Base-by-base conservation (phyloP, 2,329 filamentous ascomycete genomes). In the Drechslera avenae region DNA sequence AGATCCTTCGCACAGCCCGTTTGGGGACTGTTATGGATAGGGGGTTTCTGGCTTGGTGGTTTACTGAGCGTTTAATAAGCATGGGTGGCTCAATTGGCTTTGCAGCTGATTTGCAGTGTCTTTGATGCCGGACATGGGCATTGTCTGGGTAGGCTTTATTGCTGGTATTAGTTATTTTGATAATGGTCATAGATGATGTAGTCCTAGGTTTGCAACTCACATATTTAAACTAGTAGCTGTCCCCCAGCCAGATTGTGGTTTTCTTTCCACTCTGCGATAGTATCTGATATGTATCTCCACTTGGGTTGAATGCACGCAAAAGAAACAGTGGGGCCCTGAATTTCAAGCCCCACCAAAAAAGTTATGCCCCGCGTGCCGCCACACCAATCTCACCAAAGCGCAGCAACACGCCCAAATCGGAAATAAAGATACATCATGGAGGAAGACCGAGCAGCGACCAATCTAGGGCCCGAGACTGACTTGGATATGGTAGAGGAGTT, bases 381-480 rank as follows among this genome's bases (percentile, higher is more conserved):
- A 43, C 48, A 40, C 21, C 50, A 62, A n/a, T 55, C 49, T 28
- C 56, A 54, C 58, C 28, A 41, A 52, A 39, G 34, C 17, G 14
- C 45, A 31, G 31, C 42, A 35, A 39, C 31, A 37, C 42, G 17
- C 60, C 51, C 56, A 55, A 56, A 40, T 48, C 52, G 57, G 49
- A 26, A 13, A 45, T 40, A 36, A 42, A 39, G 45, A 52, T 46
- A 31, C 49, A 59, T 52, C 17, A 93, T 93, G 90, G 89, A 93
- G 71, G 85, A 89, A 62, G 89, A 93, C 68, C 79, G 89, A 61
- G 84, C 82, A 26, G 79, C 85, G 54, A 83, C 86, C 26, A 88
- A 91, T 65, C 75, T 93, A 21, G 88, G 88, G 51, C 81, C 88
- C 34, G 86, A 85, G 10, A 81, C 83, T 43, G 84, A 88, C 58